These are phyloP conservation scores for Penicillium soppii DNA, from an alignment of 495 filamentous ascomycete species.

Conservation along the genomic window DNA sequence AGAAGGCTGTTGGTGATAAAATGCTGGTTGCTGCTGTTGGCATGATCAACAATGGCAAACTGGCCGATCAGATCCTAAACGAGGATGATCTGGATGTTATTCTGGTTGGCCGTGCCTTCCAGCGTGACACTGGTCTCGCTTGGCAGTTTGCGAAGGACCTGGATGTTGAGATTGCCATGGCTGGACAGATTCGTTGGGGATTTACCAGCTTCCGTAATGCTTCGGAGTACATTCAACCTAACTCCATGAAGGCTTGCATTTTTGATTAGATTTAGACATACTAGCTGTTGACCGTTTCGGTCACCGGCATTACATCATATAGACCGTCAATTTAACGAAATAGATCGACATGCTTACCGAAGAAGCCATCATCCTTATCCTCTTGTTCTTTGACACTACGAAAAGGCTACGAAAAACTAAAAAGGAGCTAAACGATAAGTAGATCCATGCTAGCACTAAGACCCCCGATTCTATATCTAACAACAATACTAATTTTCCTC, in stretches of 20 bases:
- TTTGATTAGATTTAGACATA: slow-evolving; percentile 28
- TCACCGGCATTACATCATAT: slow-evolving; percentile 1
- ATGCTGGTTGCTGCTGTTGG: slow-evolving; percentile 63
- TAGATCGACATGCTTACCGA: too few species aligned
- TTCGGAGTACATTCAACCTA: slow-evolving; percentile 37
- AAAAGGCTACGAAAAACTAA: too few species aligned
- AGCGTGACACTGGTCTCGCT: slow-evolving; percentile 66
- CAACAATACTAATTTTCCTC: too few species aligned
- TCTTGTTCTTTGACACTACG: too few species aligned
- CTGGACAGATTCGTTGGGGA: slow-evolving; percentile 67
- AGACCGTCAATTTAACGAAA: not conserved
- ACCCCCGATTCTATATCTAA: too few species aligned
- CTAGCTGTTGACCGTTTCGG: not conserved
- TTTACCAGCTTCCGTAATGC: slow-evolving; percentile 39
- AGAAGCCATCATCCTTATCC: too few species aligned
- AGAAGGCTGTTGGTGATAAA: slow-evolving; percentile 61
- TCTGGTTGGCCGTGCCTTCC: slow-evolving; percentile 65
- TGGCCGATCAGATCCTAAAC: slow-evolving; percentile 58
- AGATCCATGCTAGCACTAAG: too few species aligned
- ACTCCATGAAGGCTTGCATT: slow-evolving; percentile 35
- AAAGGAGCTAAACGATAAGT: too few species aligned
- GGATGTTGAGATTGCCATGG: slow-evolving; percentile 57
- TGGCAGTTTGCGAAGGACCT: slow-evolving; percentile 71
- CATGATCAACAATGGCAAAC: slow-evolving; percentile 56
- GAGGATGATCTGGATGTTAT: slow-evolving; percentile 59